These are phyloP conservation scores for Areca catechu DNA, from an alignment of 176 grass and related monocot species.

Conservation along the genomic window DNA sequence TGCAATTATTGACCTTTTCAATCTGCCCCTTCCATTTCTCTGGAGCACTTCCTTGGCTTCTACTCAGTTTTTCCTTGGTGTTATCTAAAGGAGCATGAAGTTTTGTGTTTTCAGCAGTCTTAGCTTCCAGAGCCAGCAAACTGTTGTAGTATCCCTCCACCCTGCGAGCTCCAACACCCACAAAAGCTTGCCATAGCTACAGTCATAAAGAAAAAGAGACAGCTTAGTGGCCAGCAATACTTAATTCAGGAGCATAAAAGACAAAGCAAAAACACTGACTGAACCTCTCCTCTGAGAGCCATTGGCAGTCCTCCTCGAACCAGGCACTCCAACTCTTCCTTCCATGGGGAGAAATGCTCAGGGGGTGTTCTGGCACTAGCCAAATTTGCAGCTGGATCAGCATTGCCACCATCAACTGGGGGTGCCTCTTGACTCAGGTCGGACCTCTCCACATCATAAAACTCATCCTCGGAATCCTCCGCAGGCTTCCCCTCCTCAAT, in stretches of 20 bases:
- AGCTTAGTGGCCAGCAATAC: no score
- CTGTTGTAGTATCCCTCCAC: constrained; percentile 73
- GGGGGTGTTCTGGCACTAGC: constrained; percentile 14
- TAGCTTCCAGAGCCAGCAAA: constrained; percentile 42
- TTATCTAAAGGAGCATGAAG: constrained; percentile 25
- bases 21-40: constrained; percentile 98
- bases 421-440: constrained; percentile 59
- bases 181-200: constrained; percentile 99
- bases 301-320: constrained; percentile 84
- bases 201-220: constrained; percentile 7
- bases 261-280: constrained; percentile 1
- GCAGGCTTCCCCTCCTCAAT: constrained; percentile 46
- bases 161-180: constrained; percentile 80
- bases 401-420: constrained; percentile 37
- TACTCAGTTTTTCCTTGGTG: constrained; percentile 30
- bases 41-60: constrained; percentile 28
- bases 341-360: constrained; percentile 56
- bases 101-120: constrained; percentile 21
- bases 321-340: constrained; percentile 82
- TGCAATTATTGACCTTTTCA: constrained; percentile 59
- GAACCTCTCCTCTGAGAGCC: constrained; percentile 96
- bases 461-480: constrained; percentile 86
- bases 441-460: constrained; percentile 84
- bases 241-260: background rate
- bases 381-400: constrained; percentile 26